Evolutionary conservation across 768 basidiomycete genomes (phyloP).

Genomic region (Macrolepiota albuminosa): DNA sequence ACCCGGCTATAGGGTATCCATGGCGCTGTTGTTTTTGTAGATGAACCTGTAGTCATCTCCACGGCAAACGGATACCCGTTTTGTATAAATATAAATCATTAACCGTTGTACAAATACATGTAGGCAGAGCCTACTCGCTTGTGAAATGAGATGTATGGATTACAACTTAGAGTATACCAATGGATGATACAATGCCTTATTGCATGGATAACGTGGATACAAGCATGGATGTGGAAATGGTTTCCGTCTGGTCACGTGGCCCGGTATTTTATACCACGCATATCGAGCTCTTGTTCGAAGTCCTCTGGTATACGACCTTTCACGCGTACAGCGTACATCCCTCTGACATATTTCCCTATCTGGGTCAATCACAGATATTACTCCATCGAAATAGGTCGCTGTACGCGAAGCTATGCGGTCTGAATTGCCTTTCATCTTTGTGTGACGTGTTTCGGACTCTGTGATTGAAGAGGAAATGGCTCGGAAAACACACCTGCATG

Average conservation of each 20-base stretch:
- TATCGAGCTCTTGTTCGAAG: conserved; percentile 75
- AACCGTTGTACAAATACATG: background rate
- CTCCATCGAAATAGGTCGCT: conserved; percentile 88
- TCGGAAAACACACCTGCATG: conserved; percentile 60
- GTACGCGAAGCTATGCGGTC: conserved; percentile 87
- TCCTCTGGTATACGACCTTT: conserved; percentile 83
- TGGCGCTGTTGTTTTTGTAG: too few species aligned
- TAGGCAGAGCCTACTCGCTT: background rate
- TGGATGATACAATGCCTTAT: background rate
- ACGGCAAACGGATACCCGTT: background rate
- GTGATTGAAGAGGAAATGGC: background rate
- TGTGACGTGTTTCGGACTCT: background rate
- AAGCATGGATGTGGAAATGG: background rate
- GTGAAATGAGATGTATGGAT: background rate
- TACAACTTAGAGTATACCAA: conserved; percentile 10
- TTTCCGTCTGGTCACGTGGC: conserved; percentile 74
- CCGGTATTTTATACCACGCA: conserved; percentile 77
- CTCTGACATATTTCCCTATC: conserved; percentile 85
- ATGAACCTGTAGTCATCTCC: background rate
- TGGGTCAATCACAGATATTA: conserved; percentile 83
- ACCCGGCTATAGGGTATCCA: too few species aligned
- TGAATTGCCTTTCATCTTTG: conserved; percentile 79
- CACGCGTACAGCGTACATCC: conserved; percentile 91
- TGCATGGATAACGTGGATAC: background rate
- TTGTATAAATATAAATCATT: conserved; percentile 4